A percentile compares a stretch with the other conserved stretches of the same genome.
Evolutionary conservation across 352 stramenopile species (phyloP).

Genomic region (Thalassiosira hispida): DNA sequence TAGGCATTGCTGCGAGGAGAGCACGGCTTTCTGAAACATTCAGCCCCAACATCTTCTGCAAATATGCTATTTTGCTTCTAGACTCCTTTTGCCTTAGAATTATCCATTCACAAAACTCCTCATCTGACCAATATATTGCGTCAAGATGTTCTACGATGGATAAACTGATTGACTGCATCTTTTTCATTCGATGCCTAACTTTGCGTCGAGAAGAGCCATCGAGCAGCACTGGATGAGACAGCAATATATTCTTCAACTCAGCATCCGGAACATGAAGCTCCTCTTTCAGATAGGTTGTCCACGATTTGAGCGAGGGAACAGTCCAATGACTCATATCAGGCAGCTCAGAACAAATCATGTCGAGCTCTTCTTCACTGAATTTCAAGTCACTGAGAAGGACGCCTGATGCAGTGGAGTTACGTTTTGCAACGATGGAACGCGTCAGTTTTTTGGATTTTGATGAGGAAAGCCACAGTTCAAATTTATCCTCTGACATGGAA

Average conservation of each 20-base stretch:
- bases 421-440: background rate
- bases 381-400: slow-evolving; percentile 19
- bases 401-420: slow-evolving; percentile 17
- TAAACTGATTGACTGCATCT: background rate
- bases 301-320: slow-evolving; percentile 8
- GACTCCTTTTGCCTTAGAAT: background rate
- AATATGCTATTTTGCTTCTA: slow-evolving; percentile 25
- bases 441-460: slow-evolving; percentile 24
- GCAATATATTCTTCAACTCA: slow-evolving; percentile 26
- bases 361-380: slow-evolving; percentile 28
- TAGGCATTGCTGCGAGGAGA: slow-evolving; percentile 15
- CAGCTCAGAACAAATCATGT: slow-evolving; percentile 8
- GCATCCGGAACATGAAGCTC: slow-evolving; percentile 8
- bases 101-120: slow-evolving; percentile 28
- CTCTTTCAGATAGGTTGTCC: slow-evolving; percentile 22
- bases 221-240: slow-evolving; percentile 12
- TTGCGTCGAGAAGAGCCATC: slow-evolving; percentile 20
- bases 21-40: slow-evolving; percentile 19
- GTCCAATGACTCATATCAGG: slow-evolving; percentile 1
- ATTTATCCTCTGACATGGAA: slow-evolving; percentile 64
- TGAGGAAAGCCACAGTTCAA: slow-evolving; percentile 65
- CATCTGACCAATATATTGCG: slow-evolving; percentile 6
- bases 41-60: slow-evolving; percentile 15
- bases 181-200: slow-evolving; percentile 26
- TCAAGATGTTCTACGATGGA: slow-evolving; percentile 26